Evolutionary conservation across 805 yeast genomes (phyloP), one percentile per base, ranked within the genome.

Genomic region (Pichia nakasei): DNA sequence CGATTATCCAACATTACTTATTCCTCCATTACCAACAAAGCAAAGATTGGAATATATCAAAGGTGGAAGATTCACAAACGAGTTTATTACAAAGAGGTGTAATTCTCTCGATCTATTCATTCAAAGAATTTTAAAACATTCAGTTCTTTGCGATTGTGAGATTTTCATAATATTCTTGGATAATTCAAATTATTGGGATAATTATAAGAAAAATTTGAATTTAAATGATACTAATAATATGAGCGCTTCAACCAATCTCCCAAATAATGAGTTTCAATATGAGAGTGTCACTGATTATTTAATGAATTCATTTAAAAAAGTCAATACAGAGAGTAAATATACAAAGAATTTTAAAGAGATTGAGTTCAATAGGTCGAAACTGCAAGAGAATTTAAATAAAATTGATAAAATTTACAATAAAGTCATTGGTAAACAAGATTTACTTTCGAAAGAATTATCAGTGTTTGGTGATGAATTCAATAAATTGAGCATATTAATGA

Each of bases 1-100:
- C 52, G 96, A 89, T 58, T 84, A 70, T 58, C 96, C 97, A 0
- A 84, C 93, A 4, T 72, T 85, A 47, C 76, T 93, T 13, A 77
- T 91, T 0, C 98, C 98, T 1, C 97, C 97, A 13, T 69, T 91
- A 43, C 98, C 98, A 0, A 94, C 91, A 49, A 89, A 88, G 61
- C 85, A 85, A 66, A 76, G 95, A 48, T 69, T 91, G 53, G 96
- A 91, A 60, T 91, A 93, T 63, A 72, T 91, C 42, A 88, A 94
- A 33, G 97, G 98, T 11, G 97, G 91, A 55, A 71, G 97, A 33
- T 91, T 91, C 59, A 79, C 91, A 22, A 70, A 76, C 13, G 88
- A 85, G 46, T 93, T 93, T 61, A 91, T 96, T 0, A 69, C 72
- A 48, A 85, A 85, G 59, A 69, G 98, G 52, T 81, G 94, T 4